Conservation (phyloP, 208 protist genomes). For the Acanthamoeba culbertsoni region DNA sequence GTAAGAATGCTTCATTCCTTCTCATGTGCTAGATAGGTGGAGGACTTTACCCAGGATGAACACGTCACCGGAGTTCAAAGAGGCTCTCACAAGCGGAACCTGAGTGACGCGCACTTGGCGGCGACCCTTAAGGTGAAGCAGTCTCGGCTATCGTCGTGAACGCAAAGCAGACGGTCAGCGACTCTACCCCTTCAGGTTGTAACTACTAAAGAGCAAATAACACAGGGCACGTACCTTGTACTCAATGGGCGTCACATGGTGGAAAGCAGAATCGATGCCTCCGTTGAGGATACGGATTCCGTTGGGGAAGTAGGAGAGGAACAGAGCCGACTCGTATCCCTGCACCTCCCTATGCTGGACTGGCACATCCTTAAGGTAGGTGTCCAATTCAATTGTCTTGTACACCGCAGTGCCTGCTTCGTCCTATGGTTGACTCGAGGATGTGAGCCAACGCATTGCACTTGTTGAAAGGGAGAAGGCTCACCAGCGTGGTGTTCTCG, state of each 20-base stretch:
- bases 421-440: background rate
- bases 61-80: conserved; percentile 37
- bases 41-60: background rate
- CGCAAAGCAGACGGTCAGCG: no score
- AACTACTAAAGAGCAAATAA: no score
- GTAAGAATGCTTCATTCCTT: background rate
- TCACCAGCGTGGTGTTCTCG: background rate
- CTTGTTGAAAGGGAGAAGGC: no score
- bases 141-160: conserved; percentile 66
- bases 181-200: no score
- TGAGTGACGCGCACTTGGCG: background rate
- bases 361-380: conserved; percentile 78
- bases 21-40: background rate
- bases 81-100: background rate
- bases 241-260: conserved; percentile 71
- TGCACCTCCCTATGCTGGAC: conserved; percentile 82
- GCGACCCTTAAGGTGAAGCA: conserved; percentile 76
- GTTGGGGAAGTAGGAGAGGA: conserved; percentile 60
- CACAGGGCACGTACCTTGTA: conserved; percentile 28
- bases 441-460: background rate
- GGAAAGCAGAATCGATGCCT: conserved; percentile 84
- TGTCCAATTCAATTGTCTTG: conserved; percentile 85
- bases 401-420: conserved; percentile 50
- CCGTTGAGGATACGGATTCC: conserved; percentile 75
- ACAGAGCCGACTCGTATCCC: conserved; percentile 70